Conservation (phyloP, 2,329 filamentous ascomycete species). For the Colletotrichum sp. region DNA sequence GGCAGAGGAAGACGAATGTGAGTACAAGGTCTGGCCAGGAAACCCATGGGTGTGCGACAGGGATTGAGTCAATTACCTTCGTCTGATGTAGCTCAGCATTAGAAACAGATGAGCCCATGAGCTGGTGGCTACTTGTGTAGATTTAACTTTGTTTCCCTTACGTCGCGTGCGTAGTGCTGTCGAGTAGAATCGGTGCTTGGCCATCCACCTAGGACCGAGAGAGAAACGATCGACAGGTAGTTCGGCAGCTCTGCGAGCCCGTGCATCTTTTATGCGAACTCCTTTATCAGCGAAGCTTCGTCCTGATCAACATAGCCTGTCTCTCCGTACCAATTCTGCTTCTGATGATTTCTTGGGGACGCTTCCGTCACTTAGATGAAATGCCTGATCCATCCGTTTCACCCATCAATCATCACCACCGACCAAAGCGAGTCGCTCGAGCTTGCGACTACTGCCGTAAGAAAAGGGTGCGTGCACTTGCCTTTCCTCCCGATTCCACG, state of each 20-base stretch:
- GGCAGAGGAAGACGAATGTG: not conserved
- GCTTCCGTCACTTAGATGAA: not conserved
- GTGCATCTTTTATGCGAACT: not conserved
- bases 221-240: not conserved
- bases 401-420: not conserved
- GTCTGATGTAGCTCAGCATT: not conserved
- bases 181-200: not conserved
- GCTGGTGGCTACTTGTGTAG: not conserved
- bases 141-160: not conserved
- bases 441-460: not conserved
- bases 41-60: not conserved
- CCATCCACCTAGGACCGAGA: not conserved
- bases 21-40: not conserved
- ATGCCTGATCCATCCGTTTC: not conserved
- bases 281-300: not conserved
- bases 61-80: not conserved
- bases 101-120: not conserved
- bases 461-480: not conserved
- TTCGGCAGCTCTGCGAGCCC: not conserved
- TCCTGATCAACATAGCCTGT: fast-evolving
- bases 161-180: not conserved
- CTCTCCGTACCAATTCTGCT: not conserved
- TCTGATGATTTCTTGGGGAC: not conserved
- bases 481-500: not conserved
- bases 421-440: not conserved